phyloP scores from a whole-genome alignment of 108 stramenopile genomes.

The Cyclostephanos tholiformis region DNA sequence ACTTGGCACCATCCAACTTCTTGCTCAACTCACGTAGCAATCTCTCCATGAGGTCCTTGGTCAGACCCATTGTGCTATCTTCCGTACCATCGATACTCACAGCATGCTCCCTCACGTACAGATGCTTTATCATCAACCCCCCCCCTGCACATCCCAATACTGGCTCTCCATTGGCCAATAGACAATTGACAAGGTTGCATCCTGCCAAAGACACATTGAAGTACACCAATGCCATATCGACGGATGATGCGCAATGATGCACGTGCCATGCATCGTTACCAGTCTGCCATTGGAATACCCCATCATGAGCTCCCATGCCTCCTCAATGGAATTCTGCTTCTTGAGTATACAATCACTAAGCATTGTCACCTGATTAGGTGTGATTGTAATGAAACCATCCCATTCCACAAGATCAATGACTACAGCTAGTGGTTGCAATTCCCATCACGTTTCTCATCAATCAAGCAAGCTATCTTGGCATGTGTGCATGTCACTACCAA shows the following conservation, averaged over 20 bases:
- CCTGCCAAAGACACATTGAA: too few species aligned
- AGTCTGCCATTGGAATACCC: too few species aligned
- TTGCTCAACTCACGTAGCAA: conserved; percentile 21
- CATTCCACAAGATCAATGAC: background rate
- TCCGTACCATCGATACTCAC: conserved; percentile 71
- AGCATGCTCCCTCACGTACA: too few species aligned
- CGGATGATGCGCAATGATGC: too few species aligned
- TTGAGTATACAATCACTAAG: conserved; percentile 73
- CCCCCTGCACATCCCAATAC: conserved; percentile 81
- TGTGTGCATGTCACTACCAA: conserved; percentile 66
- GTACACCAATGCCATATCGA: too few species aligned
- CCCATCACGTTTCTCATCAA: conserved; percentile 46
- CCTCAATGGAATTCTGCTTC: conserved; percentile 68
- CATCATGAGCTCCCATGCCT: conserved; percentile 72
- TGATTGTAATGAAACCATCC: conserved; percentile 59
- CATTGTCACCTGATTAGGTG: too few species aligned
- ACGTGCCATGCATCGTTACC: too few species aligned
- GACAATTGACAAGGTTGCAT: conserved; percentile 63
- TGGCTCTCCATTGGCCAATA: conserved; percentile 65
- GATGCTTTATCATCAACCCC: conserved; percentile 87
- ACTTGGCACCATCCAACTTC: conserved; percentile 10
- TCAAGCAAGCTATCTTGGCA: conserved; percentile 77
- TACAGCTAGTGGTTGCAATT: conserved; percentile 52
- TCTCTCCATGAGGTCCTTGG: conserved; percentile 9
- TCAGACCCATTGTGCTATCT: too few species aligned